These are phyloP conservation scores for Cymbopogon citratus DNA, from an alignment of 176 grass and related monocot genomes.

Conservation along the genomic window DNA sequence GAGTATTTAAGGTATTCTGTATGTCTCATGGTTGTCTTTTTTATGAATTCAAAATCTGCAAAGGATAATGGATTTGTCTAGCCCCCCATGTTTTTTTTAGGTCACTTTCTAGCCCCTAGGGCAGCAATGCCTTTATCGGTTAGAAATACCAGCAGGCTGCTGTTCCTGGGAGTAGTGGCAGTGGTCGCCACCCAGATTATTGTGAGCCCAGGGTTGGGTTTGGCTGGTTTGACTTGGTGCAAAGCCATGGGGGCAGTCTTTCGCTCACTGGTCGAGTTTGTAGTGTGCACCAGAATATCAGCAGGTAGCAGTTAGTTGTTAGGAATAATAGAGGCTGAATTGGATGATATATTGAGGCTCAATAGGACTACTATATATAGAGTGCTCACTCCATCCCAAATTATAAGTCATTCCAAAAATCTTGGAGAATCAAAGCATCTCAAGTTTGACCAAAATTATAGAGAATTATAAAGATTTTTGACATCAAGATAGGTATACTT, in stretches of 20 bases:
- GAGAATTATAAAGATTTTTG: too few species aligned
- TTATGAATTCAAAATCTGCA: conserved; percentile 1
- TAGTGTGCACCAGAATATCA: neutral
- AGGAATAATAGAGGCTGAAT: neutral
- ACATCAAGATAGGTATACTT: too few species aligned
- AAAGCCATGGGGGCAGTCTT: neutral
- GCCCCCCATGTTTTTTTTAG: neutral
- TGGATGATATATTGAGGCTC: neutral
- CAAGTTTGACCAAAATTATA: too few species aligned
- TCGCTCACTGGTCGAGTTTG: neutral
- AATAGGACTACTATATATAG: neutral
- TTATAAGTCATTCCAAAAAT: too few species aligned
- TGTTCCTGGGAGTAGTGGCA: neutral
- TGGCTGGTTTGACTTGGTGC: neutral
- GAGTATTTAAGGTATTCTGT: conserved; percentile 81
- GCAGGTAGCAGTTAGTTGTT: neutral
- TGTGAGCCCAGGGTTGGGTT: neutral
- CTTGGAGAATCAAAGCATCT: too few species aligned
- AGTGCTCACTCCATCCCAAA: too few species aligned
- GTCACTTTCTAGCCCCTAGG: neutral
- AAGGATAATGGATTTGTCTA: conserved; percentile 12
- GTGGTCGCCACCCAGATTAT: neutral
- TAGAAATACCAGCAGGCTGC: neutral
- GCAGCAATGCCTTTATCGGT: neutral
- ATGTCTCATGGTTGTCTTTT: conserved; percentile 17